phyloP scores from a whole-genome alignment of 768 basidiomycete genomes.

The Rhodosporidiobolus sp. region DNA sequence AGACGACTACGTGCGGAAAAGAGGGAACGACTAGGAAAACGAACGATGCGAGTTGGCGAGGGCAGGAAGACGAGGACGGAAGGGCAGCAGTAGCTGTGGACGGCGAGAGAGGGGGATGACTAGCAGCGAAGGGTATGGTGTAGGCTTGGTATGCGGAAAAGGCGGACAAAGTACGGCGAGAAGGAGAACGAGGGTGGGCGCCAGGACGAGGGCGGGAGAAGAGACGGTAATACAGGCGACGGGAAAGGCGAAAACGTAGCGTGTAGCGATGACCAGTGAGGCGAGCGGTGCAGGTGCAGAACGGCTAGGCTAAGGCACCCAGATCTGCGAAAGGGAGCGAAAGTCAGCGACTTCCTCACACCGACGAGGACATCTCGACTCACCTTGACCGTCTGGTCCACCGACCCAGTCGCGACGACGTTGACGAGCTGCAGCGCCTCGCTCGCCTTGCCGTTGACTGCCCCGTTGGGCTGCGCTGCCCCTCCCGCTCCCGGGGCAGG shows the following conservation, averaged over 20 bases:
- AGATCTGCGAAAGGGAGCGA: constrained; percentile 11
- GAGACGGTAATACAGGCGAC: not conserved
- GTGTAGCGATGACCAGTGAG: not conserved
- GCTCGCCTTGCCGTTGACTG: constrained; percentile 31
- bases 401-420: constrained; percentile 55
- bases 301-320: constrained; percentile 8
- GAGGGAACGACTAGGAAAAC: not conserved
- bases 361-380: not conserved
- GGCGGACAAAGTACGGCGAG: not conserved
- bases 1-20: not conserved
- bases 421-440: constrained; percentile 51
- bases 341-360: not conserved
- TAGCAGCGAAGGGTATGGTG: constrained; percentile 4
- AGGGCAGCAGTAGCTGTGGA: not conserved
- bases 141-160: not conserved
- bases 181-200: not conserved
- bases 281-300: not conserved
- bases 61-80: no score
- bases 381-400: constrained; percentile 54
- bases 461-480: constrained; percentile 27
- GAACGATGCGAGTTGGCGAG: no score
- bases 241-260: not conserved
- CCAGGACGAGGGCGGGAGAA: no score
- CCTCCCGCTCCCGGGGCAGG: constrained; percentile 21
- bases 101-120: not conserved